Base-by-base conservation (phyloP, 2,329 filamentous ascomycete genomes). In the Camptophora hylomeconis region DNA sequence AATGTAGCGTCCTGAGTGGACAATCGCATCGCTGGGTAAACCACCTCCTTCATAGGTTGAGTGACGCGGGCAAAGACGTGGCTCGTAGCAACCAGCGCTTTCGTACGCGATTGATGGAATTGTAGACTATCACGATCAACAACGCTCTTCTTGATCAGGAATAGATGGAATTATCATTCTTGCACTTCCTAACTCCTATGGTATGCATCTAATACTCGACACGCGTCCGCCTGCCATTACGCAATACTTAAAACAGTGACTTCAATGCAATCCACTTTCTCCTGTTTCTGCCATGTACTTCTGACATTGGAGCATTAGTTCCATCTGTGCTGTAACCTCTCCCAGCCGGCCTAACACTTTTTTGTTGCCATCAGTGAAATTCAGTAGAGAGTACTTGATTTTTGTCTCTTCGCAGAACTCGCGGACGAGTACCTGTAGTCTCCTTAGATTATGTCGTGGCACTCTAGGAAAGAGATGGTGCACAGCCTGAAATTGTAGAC, bases 401-500 rank as follows among this genome's bases (percentile, higher is more conserved):
- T 72, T 74, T 1, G 82, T 81, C 15, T 92, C 83, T 25, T 72
- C 61, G 45, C 83, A 92, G 46, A 92, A 92, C 24, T 81, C 73
- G 45, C 77, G 66, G 7, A 92, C 80, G 19, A 89, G 61, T 43
- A 67, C 72, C 56, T 89, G 83, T 3, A 77, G 69, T 33, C 60
- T 61, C 25, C 83, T 74, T 28, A 92, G 66, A 51, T 92, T 92
- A 52, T 92, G 83, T 22, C 83, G 67, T 7, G 84, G 84, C 37
- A 92, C 73, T 7, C 83, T 70, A 2, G 83, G 83, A 49, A 76
- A 92, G 13, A 92, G 59, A 49, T 92, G 83, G 48, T 92, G 83
- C 28, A 92, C 76, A 5, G 77, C 82, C 53, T 92, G 83, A 54
- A 92, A 92, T 52, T 92, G 84, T 37, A 92, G 60, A 3, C 83